Evolutionary conservation across 768 basidiomycete species (phyloP), one percentile per base, ranked within the genome.

Genomic region (Kondoa malvinella): DNA sequence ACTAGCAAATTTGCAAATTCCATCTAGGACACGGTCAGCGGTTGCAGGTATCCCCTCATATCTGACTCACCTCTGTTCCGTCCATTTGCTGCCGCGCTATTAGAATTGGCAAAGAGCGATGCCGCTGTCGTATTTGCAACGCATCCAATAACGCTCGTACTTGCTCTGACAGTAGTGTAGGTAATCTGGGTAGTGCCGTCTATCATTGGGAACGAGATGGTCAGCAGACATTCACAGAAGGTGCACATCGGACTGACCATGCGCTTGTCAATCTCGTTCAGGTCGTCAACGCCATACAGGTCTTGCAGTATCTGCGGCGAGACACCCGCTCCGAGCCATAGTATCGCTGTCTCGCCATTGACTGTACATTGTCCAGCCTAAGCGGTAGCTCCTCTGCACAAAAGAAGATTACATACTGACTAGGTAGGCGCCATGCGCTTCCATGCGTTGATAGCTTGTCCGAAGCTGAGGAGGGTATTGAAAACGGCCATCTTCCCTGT

Each of bases 1-100:
- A 95, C 85, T 15, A 99, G 81, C 88, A 95, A 88, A 78, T 99
- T 95, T 71, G 87, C 88, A 74, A 94, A 96, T 77, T 97, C 95
- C 58, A 97, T 83, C 79, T 99, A 94, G 64, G 84, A 80, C 84
- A 33, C 29, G 27, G 63, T 16, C 34, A 4, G 2, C 31, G 63
- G 31, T n/a, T n/a, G n/a, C n/a, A n/a, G n/a, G n/a, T n/a, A n/a
- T n/a, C n/a, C n/a, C n/a, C n/a, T n/a, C n/a, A n/a, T n/a, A n/a
- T n/a, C n/a, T n/a, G 26, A 30, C 56, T 8, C 27, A 59, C 32
- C 60, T 67, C 66, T 34, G 65, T 60, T 2, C 74, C 94, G 74
- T 99, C 95, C 76, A 92, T 80, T 75, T 95, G 89, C 76, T 97
- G 95, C 8, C 95, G 83, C 0, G 89, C 88, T 30, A 97, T 81